Base-by-base conservation (phyloP, 129 eudicot species). In the Saussurea involucrata region DNA sequence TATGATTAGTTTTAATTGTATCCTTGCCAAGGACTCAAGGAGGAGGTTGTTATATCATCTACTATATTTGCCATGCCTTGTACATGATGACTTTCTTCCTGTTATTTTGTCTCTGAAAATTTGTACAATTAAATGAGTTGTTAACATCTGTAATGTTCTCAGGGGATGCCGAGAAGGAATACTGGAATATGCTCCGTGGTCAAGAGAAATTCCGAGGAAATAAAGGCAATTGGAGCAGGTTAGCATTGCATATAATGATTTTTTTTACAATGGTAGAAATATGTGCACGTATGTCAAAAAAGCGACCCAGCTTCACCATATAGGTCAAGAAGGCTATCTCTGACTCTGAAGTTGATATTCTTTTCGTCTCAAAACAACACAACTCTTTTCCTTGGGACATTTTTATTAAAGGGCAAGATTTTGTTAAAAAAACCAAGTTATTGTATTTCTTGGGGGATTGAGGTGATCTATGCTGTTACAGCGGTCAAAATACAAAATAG, bases 121-220 rank as follows among this genome's bases (percentile, higher is more conserved):
- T 53, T n/a, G 27, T 21, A 60, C 27, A 60, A 60, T 28, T 60
- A 18, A 20, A 68, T 18, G 49, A 33, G 55, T 5, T 42, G 32
- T 22, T 53, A 53, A 53, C 17, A 15, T 53, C 22, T 60, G 58
- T 28, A 24, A 28, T 61, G 12, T 36, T 81, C 32, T 70, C 87
- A 93, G 98, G 98, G 36, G 95, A 90, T 40, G 98, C 95, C 8
- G 98, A 93, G 82, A 93, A 85, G 83, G 91, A 91, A 70, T 93
- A 93, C 81, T 93, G 98, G 98, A 88, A 65, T 57, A 78, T 72
- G 67, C 87, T 93, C 28, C 90, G 88, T 37, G 28, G 71, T 46
- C 79, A 77, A 79, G 82, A 76, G 27, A 83, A 81, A 61, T 76
- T 66, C 24, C 86, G 92, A 11, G 95, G 85, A 67, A 85, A 79